A percentile compares a stretch with the other conserved stretches of the same genome.
Conservation (phyloP, 1,139 yeast species). For the Blastobotrys apis region DNA sequence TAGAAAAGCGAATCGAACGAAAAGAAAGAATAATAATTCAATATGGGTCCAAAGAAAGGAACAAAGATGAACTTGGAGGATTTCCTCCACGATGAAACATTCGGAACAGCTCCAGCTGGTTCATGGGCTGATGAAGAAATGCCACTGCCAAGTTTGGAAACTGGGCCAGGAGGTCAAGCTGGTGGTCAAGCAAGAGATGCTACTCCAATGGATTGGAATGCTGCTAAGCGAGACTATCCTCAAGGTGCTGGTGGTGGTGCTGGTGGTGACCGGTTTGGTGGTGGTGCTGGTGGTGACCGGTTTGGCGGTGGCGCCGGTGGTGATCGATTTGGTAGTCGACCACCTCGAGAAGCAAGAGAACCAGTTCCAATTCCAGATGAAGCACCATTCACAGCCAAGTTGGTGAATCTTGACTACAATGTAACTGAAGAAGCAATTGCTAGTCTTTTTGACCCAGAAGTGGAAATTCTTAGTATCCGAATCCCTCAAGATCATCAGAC, state of each 20-base stretch:
- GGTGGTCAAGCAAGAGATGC: conserved; percentile 7
- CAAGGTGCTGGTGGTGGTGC: conserved; percentile 1
- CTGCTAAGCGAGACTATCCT: conserved; percentile 14
- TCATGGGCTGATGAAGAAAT: conserved; percentile 31
- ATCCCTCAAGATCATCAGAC: conserved; percentile 59
- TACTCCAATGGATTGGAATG: conserved; percentile 16
- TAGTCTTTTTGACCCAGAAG: conserved; percentile 51
- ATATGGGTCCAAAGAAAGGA: conserved; percentile 15
- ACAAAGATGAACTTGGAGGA: conserved; percentile 56
- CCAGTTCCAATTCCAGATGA: conserved; percentile 85
- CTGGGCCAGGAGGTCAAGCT: not conserved
- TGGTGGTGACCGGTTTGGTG: conserved; percentile 11
- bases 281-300: conserved; percentile 4
- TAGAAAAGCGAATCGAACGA: no score
- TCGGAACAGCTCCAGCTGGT: conserved; percentile 23
- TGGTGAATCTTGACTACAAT: conserved; percentile 84
- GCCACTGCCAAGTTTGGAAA: conserved; percentile 19
- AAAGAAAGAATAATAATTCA: not conserved
- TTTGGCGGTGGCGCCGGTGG: conserved; percentile 1
- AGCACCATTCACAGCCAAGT: conserved; percentile 88
- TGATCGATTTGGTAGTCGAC: conserved; percentile 8
- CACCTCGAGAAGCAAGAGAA: conserved; percentile 36
- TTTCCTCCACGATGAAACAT: conserved; percentile 39
- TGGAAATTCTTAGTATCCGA: conserved; percentile 6
- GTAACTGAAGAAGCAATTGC: conserved; percentile 60